These are phyloP conservation scores for Trypanosomatidae sp. DNA, from an alignment of 208 protist species.

Conservation along the genomic window DNA sequence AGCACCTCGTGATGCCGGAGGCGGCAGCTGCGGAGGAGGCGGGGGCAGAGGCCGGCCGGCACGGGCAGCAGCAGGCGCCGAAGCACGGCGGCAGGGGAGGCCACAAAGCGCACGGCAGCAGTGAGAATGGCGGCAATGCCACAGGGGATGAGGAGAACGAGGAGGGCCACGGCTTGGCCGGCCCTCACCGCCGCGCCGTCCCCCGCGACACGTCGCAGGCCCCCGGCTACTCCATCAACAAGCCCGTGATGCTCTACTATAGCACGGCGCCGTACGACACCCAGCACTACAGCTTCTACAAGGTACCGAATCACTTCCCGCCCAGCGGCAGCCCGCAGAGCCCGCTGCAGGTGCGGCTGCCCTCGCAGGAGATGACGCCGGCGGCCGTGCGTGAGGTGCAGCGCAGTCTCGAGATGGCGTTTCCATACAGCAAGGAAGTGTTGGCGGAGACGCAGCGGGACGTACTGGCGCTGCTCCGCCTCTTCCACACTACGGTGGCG, in stretches of 20 bases:
- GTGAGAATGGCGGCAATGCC: not conserved
- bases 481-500: constrained; percentile 38
- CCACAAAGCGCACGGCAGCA: not conserved
- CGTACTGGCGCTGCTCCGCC: constrained; percentile 61
- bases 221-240: constrained; percentile 19
- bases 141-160: not conserved
- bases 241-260: constrained; percentile 63
- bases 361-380: constrained; percentile 27
- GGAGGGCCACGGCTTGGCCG: not conserved
- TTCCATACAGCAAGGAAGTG: constrained; percentile 51
- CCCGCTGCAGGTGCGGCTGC: constrained; percentile 24
- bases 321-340: constrained; percentile 7
- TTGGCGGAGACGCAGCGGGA: constrained; percentile 50
- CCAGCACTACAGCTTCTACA: constrained; percentile 27
- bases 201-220: constrained; percentile 10
- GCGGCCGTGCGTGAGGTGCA: constrained; percentile 24
- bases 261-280: constrained; percentile 56
- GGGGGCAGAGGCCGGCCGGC: no score
- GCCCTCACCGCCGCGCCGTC: not conserved
- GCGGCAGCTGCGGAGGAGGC: constrained; percentile 4
- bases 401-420: constrained; percentile 34
- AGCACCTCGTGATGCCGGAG: constrained; percentile 31
- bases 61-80: no score
- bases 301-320: constrained; percentile 21
- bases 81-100: no score